Evolutionary conservation across 1,139 yeast genomes (phyloP).

Genomic region (Candida freyschussii): DNA sequence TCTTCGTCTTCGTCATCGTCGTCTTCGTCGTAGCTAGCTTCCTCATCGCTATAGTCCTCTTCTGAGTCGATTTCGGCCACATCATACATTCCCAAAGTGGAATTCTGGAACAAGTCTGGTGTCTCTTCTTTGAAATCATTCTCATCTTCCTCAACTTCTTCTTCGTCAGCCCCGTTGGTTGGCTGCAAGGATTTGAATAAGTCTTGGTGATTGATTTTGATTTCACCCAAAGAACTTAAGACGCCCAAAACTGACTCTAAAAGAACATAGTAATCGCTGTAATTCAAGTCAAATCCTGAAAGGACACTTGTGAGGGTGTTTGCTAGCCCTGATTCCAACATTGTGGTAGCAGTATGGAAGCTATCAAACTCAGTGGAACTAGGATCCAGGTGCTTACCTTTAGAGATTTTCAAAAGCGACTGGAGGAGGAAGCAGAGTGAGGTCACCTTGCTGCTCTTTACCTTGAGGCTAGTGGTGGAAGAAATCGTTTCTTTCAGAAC

Average conservation of each 20-base stretch:
- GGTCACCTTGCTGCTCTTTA: slow-evolving; percentile 49
- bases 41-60: slow-evolving; percentile 41
- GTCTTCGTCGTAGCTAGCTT: slow-evolving; percentile 34
- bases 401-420: slow-evolving; percentile 32
- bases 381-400: slow-evolving; percentile 16
- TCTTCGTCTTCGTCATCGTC: slow-evolving; percentile 34
- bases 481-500: slow-evolving; percentile 49
- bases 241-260: slow-evolving; percentile 39
- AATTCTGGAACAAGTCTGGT: slow-evolving; percentile 79
- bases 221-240: slow-evolving; percentile 56
- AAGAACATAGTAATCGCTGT: slow-evolving; percentile 54
- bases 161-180: slow-evolving; percentile 53
- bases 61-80: slow-evolving; percentile 72
- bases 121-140: slow-evolving; percentile 62
- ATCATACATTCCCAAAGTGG: slow-evolving; percentile 93
- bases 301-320: slow-evolving; percentile 47
- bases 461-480: slow-evolving; percentile 31
- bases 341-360: slow-evolving; percentile 43
- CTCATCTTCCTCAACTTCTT: slow-evolving; percentile 60
- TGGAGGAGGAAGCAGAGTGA: slow-evolving; percentile 54
- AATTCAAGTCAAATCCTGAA: slow-evolving; percentile 61
- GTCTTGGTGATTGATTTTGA: slow-evolving; percentile 55
- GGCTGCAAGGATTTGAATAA: slow-evolving; percentile 46
- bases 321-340: slow-evolving; percentile 58
- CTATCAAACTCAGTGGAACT: slow-evolving; percentile 18